These are phyloP conservation scores for Prunus kanzakura DNA, from an alignment of 306 rosid genomes.

Conservation along the genomic window DNA sequence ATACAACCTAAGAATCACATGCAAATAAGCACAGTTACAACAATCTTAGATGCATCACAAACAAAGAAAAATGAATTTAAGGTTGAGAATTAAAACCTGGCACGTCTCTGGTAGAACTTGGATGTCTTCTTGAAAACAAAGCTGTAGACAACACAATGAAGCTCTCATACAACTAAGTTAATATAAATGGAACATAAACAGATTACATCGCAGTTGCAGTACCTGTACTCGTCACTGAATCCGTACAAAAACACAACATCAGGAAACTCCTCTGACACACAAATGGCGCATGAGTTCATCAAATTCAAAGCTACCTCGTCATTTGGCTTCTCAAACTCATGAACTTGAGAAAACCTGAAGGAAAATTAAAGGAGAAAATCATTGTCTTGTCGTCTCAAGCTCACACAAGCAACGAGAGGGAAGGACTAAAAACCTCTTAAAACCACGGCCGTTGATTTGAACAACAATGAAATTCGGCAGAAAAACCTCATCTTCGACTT, in stretches of 20 bases:
- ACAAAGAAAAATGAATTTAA: neutral
- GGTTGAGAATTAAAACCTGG: conserved; percentile 31
- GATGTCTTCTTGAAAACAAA: conserved; percentile 73
- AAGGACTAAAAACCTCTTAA: conserved; percentile 27
- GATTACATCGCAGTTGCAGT: neutral
- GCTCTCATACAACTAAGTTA: neutral
- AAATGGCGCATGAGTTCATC: conserved; percentile 69
- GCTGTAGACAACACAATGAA: conserved; percentile 20
- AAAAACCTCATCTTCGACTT: conserved; percentile 69
- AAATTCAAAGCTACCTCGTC: conserved; percentile 52
- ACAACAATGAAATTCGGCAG: conserved; percentile 64
- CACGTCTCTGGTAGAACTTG: conserved; percentile 68
- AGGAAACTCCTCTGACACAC: conserved; percentile 55
- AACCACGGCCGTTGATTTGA: conserved; percentile 47
- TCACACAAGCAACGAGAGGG: neutral
- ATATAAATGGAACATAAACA: neutral
- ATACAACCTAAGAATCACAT: neutral
- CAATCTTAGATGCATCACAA: conserved; percentile 1
- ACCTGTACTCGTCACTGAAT: conserved; percentile 65
- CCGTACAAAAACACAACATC: conserved; percentile 74
- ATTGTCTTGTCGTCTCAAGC: neutral
- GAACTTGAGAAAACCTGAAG: conserved; percentile 48
- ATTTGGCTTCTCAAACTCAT: conserved; percentile 56
- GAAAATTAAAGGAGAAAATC: neutral
- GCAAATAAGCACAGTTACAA: neutral